A percentile compares a stretch with the other conserved stretches of the same genome.
These are phyloP conservation scores for Gaeumannomyces sp. DNA, from an alignment of 2,329 filamentous ascomycete genomes.

Conservation along the genomic window DNA sequence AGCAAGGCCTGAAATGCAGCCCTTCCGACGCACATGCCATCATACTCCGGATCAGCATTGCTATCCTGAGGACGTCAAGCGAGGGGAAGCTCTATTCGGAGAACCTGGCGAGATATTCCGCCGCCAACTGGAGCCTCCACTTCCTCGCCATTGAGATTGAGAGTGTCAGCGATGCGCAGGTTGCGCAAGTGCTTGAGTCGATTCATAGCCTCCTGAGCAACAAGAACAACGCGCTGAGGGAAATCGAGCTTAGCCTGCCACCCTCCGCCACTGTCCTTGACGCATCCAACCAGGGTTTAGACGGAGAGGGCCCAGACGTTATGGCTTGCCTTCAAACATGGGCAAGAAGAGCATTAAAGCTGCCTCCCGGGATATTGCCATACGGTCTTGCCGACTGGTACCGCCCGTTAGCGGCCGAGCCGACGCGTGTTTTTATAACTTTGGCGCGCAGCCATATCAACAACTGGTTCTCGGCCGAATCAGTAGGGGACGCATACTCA, in stretches of 20 bases:
- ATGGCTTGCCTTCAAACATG: background rate
- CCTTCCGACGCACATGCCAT: background rate
- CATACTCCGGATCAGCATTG: constrained; percentile 5
- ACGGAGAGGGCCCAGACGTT: background rate
- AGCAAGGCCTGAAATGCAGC: constrained; percentile 4
- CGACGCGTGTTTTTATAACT: constrained; percentile 8
- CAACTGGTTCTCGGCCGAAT: constrained; percentile 10
- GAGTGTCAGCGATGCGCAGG: background rate
- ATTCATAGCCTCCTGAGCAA: constrained; percentile 10
- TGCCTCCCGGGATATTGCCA: constrained; percentile 4
- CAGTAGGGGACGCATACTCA: background rate
- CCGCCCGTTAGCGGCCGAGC: constrained; percentile 9
- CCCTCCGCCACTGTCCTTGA: background rate
- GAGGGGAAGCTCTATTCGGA: background rate
- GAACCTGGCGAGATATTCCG: background rate
- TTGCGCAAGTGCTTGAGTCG: constrained; percentile 1
- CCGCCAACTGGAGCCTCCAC: constrained; percentile 3
- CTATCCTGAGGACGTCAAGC: constrained; percentile 1
- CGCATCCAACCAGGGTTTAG: background rate
- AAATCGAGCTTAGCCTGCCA: background rate
- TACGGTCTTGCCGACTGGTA: constrained; percentile 9
- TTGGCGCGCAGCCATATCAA: constrained; percentile 11
- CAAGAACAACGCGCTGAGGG: constrained; percentile 8
- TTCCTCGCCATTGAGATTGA: constrained; percentile 8
- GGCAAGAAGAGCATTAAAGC: constrained; percentile 8